Percentiles rank a stretch among this genome's conserved stretches.
phyloP scores from a whole-genome alignment of 73 alveolate genomes.

The Uronychia binucleata region DNA sequence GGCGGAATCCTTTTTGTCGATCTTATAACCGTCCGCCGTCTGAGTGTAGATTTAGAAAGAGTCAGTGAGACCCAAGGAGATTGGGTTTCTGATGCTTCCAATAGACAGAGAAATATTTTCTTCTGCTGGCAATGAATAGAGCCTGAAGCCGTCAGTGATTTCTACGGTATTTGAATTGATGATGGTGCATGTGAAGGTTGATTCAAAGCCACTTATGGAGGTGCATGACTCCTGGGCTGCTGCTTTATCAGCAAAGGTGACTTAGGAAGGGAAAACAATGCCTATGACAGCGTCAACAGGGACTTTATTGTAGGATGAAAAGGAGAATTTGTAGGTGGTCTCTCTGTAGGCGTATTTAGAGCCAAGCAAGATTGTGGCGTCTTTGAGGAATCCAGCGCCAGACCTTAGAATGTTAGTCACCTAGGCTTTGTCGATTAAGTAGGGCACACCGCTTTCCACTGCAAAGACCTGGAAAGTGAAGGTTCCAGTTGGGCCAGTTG shows the following conservation, averaged over 20 bases:
- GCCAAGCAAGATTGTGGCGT: neutral
- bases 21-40: neutral
- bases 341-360: neutral
- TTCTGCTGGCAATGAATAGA: neutral
- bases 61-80: neutral
- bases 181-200: neutral
- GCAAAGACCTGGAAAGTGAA: neutral
- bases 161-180: neutral
- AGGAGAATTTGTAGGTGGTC: neutral
- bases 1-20: neutral
- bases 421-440: neutral
- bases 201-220: neutral
- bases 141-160: neutral
- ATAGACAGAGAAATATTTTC: neutral
- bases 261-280: neutral
- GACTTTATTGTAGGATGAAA: neutral
- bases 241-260: neutral
- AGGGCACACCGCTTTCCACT: neutral
- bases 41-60: neutral
- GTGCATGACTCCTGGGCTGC: neutral
- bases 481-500: neutral
- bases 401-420: neutral
- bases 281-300: neutral
- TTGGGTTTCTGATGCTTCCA: neutral
- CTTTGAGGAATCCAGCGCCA: neutral